Evolutionary conservation across 2,329 filamentous ascomycete species (phyloP), one percentile per base, ranked within the genome.

Genomic region (Cladosporium oxysporum): DNA sequence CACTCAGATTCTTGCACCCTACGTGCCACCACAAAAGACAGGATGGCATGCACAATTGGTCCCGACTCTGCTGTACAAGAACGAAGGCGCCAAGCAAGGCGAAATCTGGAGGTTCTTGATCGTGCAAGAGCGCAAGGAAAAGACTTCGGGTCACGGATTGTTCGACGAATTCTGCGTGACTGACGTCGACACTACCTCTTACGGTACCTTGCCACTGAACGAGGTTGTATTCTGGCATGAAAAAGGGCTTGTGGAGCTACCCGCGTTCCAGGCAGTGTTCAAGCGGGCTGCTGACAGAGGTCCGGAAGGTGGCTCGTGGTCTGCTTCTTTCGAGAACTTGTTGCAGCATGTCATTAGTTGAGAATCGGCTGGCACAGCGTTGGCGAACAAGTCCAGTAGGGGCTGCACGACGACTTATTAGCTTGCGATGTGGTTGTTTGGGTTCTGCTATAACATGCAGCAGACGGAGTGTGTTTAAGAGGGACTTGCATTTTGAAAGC

Each of bases 201-300:
- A 76, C 66, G 72, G 69, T n/a, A 71, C 71, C 3, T 50, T 70
- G 47, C 68, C 73, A 2, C 35, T 76, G 4, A 75, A 74, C 61
- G 72, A 75, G 63, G 53, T 74, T 8, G 67, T 75, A 2, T 74
- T 76, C 44, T 75, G 72, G 71, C 68, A 67, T 33, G 70, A 71
- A 23, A 52, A 64, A 14, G 67, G 66, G 4, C 57, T 64, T 18
- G 59, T 76, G 18, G 71, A 74, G 65, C 58, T 76, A 33, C 69
- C 72, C 12, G 74, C 72, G 3, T 75, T 70, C 69, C 69, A 69
- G 50, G 66, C 72, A 14, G 71, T 55, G 21, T 62, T 75, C 61
- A 66, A 67, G 55, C 29, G 35, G 11, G 31, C 26, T 26, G 37
- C 16, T 60, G 21, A 60, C 8, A 23, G 31, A 10, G 7, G 29